phyloP scores from a whole-genome alignment of 2,329 filamentous ascomycete genomes.

The Colletotrichum incanum region DNA sequence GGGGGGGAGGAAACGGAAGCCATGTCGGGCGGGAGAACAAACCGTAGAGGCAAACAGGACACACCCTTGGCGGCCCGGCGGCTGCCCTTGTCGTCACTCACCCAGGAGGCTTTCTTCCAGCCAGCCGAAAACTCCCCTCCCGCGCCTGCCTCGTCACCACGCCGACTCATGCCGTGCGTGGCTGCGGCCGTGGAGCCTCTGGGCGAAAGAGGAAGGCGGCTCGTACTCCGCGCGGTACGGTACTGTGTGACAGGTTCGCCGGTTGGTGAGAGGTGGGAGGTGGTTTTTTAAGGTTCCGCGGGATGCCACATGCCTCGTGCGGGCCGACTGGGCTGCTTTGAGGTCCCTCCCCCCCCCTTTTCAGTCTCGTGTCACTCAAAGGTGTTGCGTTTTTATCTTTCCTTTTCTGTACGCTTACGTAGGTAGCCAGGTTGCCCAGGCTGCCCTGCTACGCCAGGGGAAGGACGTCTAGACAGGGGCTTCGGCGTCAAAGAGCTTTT shows the following conservation, averaged over 20 bases:
- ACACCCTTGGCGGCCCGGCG: not conserved
- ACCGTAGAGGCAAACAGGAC: not conserved
- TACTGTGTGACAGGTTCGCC: not conserved
- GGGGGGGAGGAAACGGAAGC: not conserved
- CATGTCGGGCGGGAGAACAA: too few species aligned
- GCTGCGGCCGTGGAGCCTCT: not conserved
- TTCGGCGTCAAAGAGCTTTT: not conserved
- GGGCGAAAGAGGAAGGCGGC: not conserved
- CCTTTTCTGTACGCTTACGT: not conserved
- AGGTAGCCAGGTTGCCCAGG: not conserved
- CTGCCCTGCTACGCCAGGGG: not conserved
- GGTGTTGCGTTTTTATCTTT: not conserved
- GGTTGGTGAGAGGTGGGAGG: not conserved
- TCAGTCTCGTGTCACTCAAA: not conserved
- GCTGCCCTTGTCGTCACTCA: not conserved
- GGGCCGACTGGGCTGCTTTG: not conserved
- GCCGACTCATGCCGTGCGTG: not conserved
- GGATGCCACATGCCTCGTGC: constrained; percentile 22
- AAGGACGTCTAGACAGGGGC: not conserved
- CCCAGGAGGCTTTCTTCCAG: not conserved
- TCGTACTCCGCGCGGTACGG: not conserved
- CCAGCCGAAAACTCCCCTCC: not conserved
- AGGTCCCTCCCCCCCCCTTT: not conserved
- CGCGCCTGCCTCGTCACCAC: not conserved
- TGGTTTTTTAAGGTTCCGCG: constrained; percentile 14